Evolutionary conservation across 1,284 basidiomycete genomes (phyloP), one percentile per base, ranked within the genome.

Genomic region (Ganoderma leucocontextum): DNA sequence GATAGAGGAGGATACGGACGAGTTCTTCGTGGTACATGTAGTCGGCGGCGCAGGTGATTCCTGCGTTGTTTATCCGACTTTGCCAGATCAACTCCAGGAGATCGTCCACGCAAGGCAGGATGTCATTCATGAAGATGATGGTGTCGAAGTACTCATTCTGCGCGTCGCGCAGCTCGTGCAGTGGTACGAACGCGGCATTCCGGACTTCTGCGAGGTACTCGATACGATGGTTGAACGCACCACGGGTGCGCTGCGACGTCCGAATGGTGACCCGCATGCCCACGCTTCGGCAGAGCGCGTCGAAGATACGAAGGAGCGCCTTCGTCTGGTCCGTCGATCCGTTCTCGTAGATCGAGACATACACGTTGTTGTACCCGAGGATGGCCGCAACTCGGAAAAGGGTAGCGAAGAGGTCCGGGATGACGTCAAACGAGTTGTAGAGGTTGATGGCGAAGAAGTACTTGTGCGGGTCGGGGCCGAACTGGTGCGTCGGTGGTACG

Each of bases 381-480:
- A 98, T 89, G 22, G 94, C 86, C 0, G 95, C 91, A 33, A 95
- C 90, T 65, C 95, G 90, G 85, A 98, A 98, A 74, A 98, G 91
- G n/a, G 96, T 96, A 47, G 95, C 90, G 79, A 98, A 98, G 42
- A 98, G 86, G 81, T 98, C 96, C 13, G 96, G 96, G 72, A 98
- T 96, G 78, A 98, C 84, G 83, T 97, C 95, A 87, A 98, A 98
- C n/a, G 95, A 96, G 84, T 97, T 96, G 86, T 96, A 97, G 73
- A 98, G 85, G 82, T 98, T 98, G 87, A 98, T 98, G 64, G 95
- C 96, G 81, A 98, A 97, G 82, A 95, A 98, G 82, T 98, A 98
- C 79, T 98, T 98, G 88, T 98, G 96, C 71, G 91, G 86, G 74
- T 86, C 85, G 22, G 85, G 81, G 36, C 82, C 74, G 66, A 87